Percentiles rank a stretch among this genome's conserved stretches.
Conservation (phyloP, 2,329 filamentous ascomycete species). For the Talaromyces sp. region DNA sequence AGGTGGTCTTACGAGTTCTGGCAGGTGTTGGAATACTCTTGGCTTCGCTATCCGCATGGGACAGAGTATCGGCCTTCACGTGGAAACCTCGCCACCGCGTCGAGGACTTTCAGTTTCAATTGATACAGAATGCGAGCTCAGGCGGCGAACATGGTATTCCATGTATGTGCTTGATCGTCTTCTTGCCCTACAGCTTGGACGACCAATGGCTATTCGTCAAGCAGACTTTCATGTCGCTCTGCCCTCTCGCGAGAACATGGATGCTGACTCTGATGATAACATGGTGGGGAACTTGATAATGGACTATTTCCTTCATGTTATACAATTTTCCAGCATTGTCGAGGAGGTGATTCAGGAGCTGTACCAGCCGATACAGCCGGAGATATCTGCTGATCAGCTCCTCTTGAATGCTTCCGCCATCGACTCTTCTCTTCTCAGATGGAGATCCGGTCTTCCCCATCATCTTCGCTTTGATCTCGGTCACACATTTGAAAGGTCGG, state of each 20-base stretch:
- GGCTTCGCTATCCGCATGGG: constrained; percentile 30
- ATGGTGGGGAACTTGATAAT: constrained; percentile 16
- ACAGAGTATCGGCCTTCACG: constrained; percentile 36
- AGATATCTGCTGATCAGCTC: constrained; percentile 13
- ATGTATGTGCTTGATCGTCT: constrained; percentile 38
- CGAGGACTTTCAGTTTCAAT: not conserved
- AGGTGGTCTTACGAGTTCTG: not conserved
- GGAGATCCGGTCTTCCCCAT: constrained; percentile 31
- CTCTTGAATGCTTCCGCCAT: constrained; percentile 21
- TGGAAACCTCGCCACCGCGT: constrained; percentile 18
- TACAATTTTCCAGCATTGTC: constrained; percentile 31
- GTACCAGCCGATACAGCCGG: constrained; percentile 23
- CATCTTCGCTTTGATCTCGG: constrained; percentile 36
- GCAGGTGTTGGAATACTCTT: constrained; percentile 33
- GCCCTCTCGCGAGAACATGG: constrained; percentile 15
- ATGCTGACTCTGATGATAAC: not conserved
- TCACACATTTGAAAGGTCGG: constrained; percentile 32
- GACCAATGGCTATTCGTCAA: constrained; percentile 36
- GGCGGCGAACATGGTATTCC: constrained; percentile 33
- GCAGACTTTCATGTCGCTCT: constrained; percentile 27
- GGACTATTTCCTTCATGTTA: constrained; percentile 32
- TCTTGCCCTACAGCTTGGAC: constrained; percentile 35
- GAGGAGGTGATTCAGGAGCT: constrained; percentile 28
- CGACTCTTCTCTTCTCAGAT: constrained; percentile 27
- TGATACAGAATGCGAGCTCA: constrained; percentile 15